Evolutionary conservation across 805 yeast genomes (phyloP).

Genomic region (Barnettozyma botsteinii): DNA sequence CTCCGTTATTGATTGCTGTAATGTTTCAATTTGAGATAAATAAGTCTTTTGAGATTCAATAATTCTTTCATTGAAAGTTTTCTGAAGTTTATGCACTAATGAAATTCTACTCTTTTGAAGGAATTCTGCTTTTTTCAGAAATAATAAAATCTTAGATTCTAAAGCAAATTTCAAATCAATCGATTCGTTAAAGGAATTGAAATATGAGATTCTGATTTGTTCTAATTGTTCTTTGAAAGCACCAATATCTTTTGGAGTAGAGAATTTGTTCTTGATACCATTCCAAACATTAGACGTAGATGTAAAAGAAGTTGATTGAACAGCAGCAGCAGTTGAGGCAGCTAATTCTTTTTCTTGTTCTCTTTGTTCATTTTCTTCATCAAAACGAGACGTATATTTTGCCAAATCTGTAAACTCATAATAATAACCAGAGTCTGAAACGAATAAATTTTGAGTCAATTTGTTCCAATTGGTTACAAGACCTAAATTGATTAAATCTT

Average conservation of each 20-base stretch:
- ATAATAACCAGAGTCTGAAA: slow-evolving; percentile 21
- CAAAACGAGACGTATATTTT: slow-evolving; percentile 17
- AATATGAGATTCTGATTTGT: slow-evolving; percentile 5
- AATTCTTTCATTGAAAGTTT: slow-evolving; percentile 10
- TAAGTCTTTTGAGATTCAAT: slow-evolving; percentile 6
- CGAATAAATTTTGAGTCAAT: slow-evolving; percentile 11
- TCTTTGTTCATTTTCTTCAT: slow-evolving; percentile 3
- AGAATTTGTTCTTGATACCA: slow-evolving; percentile 15
- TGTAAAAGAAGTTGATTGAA: neutral
- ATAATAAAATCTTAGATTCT: slow-evolving; percentile 11
- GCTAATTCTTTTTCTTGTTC: neutral
- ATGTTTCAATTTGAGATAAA: neutral
- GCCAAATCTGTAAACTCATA: slow-evolving; percentile 26
- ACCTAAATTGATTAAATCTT: slow-evolving; percentile 21
- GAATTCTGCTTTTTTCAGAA: slow-evolving; percentile 12
- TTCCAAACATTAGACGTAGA: slow-evolving; percentile 14
- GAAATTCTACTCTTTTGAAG: slow-evolving; percentile 17
- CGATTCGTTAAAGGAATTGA: slow-evolving; percentile 6
- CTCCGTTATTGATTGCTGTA: neutral
- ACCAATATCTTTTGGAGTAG: slow-evolving; percentile 3
- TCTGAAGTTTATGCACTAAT: slow-evolving; percentile 11
- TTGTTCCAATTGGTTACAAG: slow-evolving; percentile 26
- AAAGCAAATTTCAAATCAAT: slow-evolving; percentile 7
- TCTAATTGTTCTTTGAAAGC: slow-evolving; percentile 11
- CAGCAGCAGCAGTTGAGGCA: neutral